A percentile compares a stretch with the other conserved stretches of the same genome.
These are phyloP conservation scores for Salvia rosmarinus DNA, from an alignment of 257 asterid species.

Conservation along the genomic window DNA sequence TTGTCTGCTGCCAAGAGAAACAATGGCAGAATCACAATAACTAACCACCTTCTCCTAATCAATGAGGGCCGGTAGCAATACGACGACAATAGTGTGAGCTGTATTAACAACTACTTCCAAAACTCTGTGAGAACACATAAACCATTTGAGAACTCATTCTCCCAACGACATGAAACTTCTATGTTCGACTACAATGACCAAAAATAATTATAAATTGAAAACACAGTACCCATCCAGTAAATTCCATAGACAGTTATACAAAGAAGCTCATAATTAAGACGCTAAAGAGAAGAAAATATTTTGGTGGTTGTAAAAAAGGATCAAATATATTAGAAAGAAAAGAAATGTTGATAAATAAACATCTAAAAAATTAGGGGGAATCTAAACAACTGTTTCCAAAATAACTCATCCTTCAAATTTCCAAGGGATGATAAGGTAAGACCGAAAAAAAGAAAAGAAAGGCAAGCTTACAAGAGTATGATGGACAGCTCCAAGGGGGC, in stretches of 20 bases:
- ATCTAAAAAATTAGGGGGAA: constrained; percentile 26
- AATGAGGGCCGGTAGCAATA: neutral
- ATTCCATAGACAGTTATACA: neutral
- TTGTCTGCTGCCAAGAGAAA: constrained; percentile 16
- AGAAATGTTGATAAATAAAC: constrained; percentile 27
- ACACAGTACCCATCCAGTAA: neutral
- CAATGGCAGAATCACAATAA: neutral
- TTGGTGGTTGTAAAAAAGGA: constrained; percentile 1
- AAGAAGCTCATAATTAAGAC: neutral
- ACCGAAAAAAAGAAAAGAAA: constrained; percentile 1
- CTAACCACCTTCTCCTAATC: neutral
- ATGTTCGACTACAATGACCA: neutral
- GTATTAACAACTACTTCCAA: neutral
- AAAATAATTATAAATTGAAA: neutral
- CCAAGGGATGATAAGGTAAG: constrained; percentile 13
- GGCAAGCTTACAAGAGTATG: constrained; percentile 38
- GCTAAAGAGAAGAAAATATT: neutral
- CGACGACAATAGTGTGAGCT: neutral
- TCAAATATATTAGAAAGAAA: constrained; percentile 25
- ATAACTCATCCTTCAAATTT: constrained; percentile 28
- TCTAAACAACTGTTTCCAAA: constrained; percentile 28
- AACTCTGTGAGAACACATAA: neutral
- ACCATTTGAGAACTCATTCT: neutral
- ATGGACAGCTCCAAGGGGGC: constrained; percentile 25
- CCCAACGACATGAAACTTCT: neutral